Base-by-base conservation (phyloP, 139 green algal genomes). In the Picochlorum sp. region DNA sequence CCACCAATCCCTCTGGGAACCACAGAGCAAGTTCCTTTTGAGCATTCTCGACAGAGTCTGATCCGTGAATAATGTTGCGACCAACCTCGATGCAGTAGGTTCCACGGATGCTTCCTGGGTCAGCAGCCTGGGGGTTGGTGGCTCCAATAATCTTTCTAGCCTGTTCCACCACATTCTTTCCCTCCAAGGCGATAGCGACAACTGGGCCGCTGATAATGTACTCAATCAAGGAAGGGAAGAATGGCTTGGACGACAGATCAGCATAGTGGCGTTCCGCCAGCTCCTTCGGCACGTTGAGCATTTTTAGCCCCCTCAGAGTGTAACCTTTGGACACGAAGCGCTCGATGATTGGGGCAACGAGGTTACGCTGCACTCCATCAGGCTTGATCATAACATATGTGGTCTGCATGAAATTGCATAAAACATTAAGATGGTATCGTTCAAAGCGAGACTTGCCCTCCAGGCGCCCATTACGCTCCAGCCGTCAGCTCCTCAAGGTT, bases 381-480 rank as follows among this genome's bases (percentile, higher is more conserved):
- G 92, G 92, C 82, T 97, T 98, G 54, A 98, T 84, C 83, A 95
- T 95, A 22, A 96, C 74, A 58, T 89, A 95, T 29, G 76, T 83
- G n/a, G 73, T 77, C 65, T 93, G 83, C 33, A 65, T n/a, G n/a
- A n/a, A n/a, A n/a, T n/a, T n/a, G n/a, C n/a, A n/a, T n/a, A n/a
- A n/a, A n/a, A n/a, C n/a, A n/a, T n/a, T n/a, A n/a, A n/a, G n/a
- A n/a, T n/a, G n/a, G n/a, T n/a, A n/a, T n/a, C n/a, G n/a, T n/a
- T n/a, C n/a, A n/a, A n/a, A n/a, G n/a, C n/a, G n/a, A n/a, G n/a
- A n/a, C n/a, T n/a, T n/a, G n/a, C n/a, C n/a, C n/a, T n/a, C n/a
- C n/a, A n/a, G n/a, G n/a, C n/a, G n/a, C n/a, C n/a, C n/a, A n/a
- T n/a, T n/a, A n/a, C n/a, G n/a, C n/a, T n/a, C n/a, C n/a, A n/a